These are phyloP conservation scores for Phlegmacium glaucopus DNA, from an alignment of 768 basidiomycete species.

Conservation along the genomic window DNA sequence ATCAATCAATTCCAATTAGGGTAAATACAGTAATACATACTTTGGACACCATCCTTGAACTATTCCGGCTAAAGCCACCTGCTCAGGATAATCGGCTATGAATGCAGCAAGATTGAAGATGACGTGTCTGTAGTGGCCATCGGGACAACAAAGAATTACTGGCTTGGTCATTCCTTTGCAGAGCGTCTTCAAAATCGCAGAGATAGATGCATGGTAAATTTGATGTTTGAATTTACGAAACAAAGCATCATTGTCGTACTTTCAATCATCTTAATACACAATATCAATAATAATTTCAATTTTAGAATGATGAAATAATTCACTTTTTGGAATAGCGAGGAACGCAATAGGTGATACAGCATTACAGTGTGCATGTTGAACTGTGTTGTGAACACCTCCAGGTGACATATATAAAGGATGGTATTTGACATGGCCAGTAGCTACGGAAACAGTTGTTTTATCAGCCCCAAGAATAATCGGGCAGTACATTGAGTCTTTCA, in stretches of 20 bases:
- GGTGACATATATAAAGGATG: slow-evolving; percentile 11
- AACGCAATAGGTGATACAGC: background rate
- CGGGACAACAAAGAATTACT: background rate
- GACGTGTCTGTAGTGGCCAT: background rate
- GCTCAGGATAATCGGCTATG: background rate
- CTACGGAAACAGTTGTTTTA: slow-evolving; percentile 15
- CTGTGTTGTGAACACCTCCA: slow-evolving; percentile 10
- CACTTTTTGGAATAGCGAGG: slow-evolving; percentile 5
- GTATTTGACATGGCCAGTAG: slow-evolving; percentile 10
- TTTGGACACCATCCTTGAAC: background rate
- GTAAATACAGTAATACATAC: background rate
- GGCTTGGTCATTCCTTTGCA: background rate
- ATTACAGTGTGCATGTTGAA: slow-evolving; percentile 3
- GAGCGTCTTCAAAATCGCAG: background rate
- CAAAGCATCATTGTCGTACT: too few species aligned
- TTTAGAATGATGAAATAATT: too few species aligned
- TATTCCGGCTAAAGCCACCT: background rate
- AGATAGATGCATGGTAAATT: background rate
- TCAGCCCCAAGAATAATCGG: slow-evolving; percentile 11
- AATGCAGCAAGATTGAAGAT: slow-evolving; percentile 12
- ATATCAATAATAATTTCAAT: too few species aligned
- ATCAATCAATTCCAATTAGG: background rate
- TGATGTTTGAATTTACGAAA: background rate
- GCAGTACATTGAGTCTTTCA: slow-evolving; percentile 12
- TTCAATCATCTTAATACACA: background rate